Evolutionary conservation across 202 grass and related monocot genomes (phyloP), one percentile per base, ranked within the genome.

Genomic region (Setaria viridis): DNA sequence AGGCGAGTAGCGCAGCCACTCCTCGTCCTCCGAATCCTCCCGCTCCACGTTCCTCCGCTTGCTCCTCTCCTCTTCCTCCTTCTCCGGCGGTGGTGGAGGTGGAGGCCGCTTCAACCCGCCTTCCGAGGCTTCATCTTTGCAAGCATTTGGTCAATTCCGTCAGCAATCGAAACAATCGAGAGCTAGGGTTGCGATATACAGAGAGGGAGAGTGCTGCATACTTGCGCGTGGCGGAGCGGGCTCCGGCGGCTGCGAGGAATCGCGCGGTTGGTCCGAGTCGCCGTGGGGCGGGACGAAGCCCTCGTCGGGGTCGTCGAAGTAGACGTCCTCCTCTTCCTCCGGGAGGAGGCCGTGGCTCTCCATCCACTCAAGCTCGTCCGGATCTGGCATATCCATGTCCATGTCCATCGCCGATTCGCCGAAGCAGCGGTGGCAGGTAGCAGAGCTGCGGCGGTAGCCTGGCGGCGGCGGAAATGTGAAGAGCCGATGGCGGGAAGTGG

Each of bases 301-400:
- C 37, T 71, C 87, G 16, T 87, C 76, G 65, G 80, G 79, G 66
- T 62, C 75, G 59, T 78, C 80, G 67, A 84, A 67, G 64, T 85
- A 82, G 78, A 49, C 5, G 34, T 83, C 79, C 83, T 86, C 89
- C 71, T 85, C 86, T 84, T 93, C 91, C 54, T 93, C 89, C 10
- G 90, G 88, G 5, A 81, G 56, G 69, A 83, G 43, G 34, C 82
- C 63, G 64, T 91, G 80, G 81, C 85, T 90, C 62, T 99, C 96
- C 84, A 99, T 91, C 87, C 90, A 96, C 86, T 91, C 90, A 25
- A 99, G 88, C 92, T 99, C 96, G 80, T 91, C 91, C 47, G 84
- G 87, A 81, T 86, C 83, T 74, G 91, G 96, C 80, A 99, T 90
- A 29, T 91, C 95, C 83, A 89, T 91, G 48, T 83, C 86, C 76